These are phyloP conservation scores for Cyberlindnera galapagoensis DNA, from an alignment of 805 yeast genomes.

Conservation along the genomic window DNA sequence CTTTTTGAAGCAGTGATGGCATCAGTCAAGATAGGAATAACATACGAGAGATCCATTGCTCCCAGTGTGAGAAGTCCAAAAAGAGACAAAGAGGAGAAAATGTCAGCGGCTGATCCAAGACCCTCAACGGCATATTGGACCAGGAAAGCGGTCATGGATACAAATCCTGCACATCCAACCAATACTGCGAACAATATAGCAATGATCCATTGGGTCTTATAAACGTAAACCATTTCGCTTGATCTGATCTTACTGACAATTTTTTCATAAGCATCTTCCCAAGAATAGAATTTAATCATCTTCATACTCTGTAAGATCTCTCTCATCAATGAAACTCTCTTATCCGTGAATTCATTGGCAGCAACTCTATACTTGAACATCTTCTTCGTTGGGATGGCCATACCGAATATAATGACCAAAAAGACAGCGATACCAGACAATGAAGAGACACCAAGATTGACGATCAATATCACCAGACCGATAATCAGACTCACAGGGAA, in stretches of 20 bases:
- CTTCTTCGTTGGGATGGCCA: constrained; percentile 39
- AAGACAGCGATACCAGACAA: constrained; percentile 55
- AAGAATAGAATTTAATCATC: constrained; percentile 72
- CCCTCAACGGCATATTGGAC: constrained; percentile 30
- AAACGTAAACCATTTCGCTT: constrained; percentile 50
- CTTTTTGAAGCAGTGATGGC: constrained; percentile 55
- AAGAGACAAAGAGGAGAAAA: constrained; percentile 62
- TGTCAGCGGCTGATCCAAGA: constrained; percentile 45
- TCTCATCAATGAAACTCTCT: constrained; percentile 49
- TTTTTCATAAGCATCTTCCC: constrained; percentile 72
- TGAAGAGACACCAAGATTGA: constrained; percentile 63
- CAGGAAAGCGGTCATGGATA: constrained; percentile 48
- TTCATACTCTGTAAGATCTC: constrained; percentile 54
- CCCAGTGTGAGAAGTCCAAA: constrained; percentile 55
- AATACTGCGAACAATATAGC: constrained; percentile 48
- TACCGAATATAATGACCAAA: constrained; percentile 31
- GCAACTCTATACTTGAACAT: constrained; percentile 37
- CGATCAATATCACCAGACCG: constrained; percentile 49
- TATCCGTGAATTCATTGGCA: constrained; percentile 53
- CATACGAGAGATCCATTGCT: constrained; percentile 51
- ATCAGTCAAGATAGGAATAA: constrained; percentile 53
- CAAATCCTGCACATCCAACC: constrained; percentile 38
- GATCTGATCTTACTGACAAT: constrained; percentile 44
- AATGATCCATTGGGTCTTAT: constrained; percentile 50
- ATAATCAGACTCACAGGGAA: constrained; percentile 52